Base-by-base conservation (phyloP, 2,329 filamentous ascomycete species). In the Dothideomycetidae sp. region DNA sequence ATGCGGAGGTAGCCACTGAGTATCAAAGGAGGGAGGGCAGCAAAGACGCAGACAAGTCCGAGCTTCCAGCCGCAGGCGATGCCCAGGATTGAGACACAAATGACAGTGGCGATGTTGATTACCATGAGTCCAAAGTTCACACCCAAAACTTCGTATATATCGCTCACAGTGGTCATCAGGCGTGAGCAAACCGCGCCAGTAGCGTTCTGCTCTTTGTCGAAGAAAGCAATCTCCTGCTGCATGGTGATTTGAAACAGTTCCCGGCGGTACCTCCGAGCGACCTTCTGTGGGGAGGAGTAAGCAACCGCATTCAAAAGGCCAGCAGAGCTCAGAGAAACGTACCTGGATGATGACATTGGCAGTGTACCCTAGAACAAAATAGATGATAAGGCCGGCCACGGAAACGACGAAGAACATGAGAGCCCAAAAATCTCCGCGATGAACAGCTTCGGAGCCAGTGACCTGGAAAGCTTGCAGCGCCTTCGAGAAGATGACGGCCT, bases 181-280 rank as follows among this genome's bases (percentile, higher is more conserved):
- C 93, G 90, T 0, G 81, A 83, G 0, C 85, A 93, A 49, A 98
- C 64, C 1, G 85, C 80, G 46, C 90, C 90, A 5, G 84, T 78
- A 5, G 81, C 85, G 55, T 96, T 93, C 56, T 90, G 80, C 45
- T 92, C 82, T 31, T 68, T 70, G 56, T 96, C 90, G 49, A 94
- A 98, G 58, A 86, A 96, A 17, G 75, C 66, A 41, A 96, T 86
- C 45, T 96, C 90, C 58, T 96, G 88, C 35, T 63, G 66, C 11
- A 78, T 55, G n/a, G 77, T 66, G 15, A 68, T 66, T 32, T 66
- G 59, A 33, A 79, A 71, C 50, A 78, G 78, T 46, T 75, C 66
- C 48, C 71, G 62, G 18, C 73, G 65, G 48, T 78, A 60, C 5
- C 41, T 70, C 19, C 62, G 62, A 5, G 68, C 62, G 4, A 71